Percentiles rank a stretch among this genome's conserved stretches.
Evolutionary conservation across 164 flowering plant species (phyloP).

Genomic region (Sextonia rubra): DNA sequence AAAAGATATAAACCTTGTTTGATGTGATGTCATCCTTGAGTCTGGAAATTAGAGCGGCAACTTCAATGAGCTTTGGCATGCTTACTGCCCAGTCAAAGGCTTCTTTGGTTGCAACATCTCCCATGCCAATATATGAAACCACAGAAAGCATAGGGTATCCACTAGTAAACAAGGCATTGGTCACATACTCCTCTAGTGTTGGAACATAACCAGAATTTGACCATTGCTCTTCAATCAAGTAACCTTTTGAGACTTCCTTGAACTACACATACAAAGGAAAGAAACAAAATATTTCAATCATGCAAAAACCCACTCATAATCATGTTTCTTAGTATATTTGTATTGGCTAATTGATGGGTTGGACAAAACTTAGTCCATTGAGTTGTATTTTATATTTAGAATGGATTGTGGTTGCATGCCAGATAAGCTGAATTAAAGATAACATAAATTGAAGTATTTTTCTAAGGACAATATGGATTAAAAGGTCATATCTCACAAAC

Average conservation of each 20-base stretch:
- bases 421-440: no score
- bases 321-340: no score
- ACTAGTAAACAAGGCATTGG: not conserved
- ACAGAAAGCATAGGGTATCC: not conserved
- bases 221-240: constrained; percentile 12
- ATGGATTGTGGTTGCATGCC: no score
- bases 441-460: no score
- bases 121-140: not conserved
- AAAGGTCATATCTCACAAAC: no score
- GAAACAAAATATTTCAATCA: no score
- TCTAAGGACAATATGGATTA: no score
- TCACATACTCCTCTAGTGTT: constrained; percentile 7
- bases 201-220: constrained; percentile 1
- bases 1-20: not conserved
- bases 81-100: constrained; percentile 1
- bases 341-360: no score
- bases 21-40: constrained; percentile 9
- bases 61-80: constrained; percentile 2
- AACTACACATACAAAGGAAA: no score
- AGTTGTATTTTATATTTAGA: no score
- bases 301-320: no score
- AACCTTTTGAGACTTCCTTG: not conserved
- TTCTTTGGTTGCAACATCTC: constrained; percentile 2
- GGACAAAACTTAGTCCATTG: no score
- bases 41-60: constrained; percentile 1